Evolutionary conservation across 2,329 filamentous ascomycete genomes (phyloP).

Genomic region (Byssoonygena ceratinophila): DNA sequence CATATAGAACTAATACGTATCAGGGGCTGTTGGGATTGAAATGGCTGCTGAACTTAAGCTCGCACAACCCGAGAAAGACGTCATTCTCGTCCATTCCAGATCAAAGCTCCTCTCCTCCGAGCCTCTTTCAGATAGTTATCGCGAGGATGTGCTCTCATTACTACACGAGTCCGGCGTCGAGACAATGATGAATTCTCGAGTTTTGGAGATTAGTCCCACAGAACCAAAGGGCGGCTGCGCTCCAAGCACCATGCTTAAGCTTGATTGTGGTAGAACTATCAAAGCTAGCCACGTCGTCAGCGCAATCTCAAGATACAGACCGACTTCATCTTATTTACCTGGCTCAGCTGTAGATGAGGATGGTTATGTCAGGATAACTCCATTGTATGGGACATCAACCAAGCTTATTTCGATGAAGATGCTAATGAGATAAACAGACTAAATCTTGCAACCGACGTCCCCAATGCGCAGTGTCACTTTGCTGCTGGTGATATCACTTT

Average conservation of each 20-base stretch:
- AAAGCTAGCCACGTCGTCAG: slow-evolving; percentile 55
- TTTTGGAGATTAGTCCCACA: slow-evolving; percentile 31
- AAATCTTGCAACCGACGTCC: slow-evolving; percentile 41
- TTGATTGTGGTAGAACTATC: slow-evolving; percentile 50
- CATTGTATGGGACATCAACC: slow-evolving; percentile 35
- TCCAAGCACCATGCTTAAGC: slow-evolving; percentile 39
- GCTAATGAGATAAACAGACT: slow-evolving; percentile 32
- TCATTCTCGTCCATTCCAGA: slow-evolving; percentile 67
- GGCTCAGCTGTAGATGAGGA: slow-evolving; percentile 46
- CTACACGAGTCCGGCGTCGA: slow-evolving; percentile 55
- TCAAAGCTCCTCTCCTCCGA: slow-evolving; percentile 62
- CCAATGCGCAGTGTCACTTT: slow-evolving; percentile 52
- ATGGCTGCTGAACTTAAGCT: slow-evolving; percentile 70
- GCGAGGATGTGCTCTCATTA: slow-evolving; percentile 49
- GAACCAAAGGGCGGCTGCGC: slow-evolving; percentile 37
- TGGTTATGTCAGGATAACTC: slow-evolving; percentile 52
- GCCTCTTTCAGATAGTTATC: slow-evolving; percentile 58
- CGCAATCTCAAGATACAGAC: slow-evolving; percentile 52
- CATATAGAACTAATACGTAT: slow-evolving; percentile 1
- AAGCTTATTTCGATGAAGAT: neutral
- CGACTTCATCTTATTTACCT: slow-evolving; percentile 54
- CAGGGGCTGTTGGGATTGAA: slow-evolving; percentile 67
- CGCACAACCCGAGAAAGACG: slow-evolving; percentile 51
- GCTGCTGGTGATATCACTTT: slow-evolving; percentile 56
- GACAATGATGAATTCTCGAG: slow-evolving; percentile 51